Evolutionary conservation across 2,329 filamentous ascomycete genomes (phyloP).

Genomic region (Sordariomycetes sp.): DNA sequence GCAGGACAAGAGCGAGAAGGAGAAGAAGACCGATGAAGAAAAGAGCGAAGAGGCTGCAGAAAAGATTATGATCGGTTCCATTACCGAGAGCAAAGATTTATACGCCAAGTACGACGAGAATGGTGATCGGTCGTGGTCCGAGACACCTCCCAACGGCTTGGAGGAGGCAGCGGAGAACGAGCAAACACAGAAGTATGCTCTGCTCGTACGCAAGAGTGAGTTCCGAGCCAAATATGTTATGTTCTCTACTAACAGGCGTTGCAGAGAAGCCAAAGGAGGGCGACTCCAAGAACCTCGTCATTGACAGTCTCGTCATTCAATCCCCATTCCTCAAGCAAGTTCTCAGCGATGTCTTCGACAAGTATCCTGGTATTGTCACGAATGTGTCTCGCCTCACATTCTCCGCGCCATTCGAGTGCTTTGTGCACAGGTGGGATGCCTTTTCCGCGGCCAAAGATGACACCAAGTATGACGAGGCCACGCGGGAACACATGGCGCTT

Average conservation of each 20-base stretch:
- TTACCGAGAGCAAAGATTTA: conserved; percentile 30
- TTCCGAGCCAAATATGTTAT: not conserved
- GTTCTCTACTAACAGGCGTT: not conserved
- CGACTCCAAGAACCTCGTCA: conserved; percentile 50
- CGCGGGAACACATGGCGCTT: conserved; percentile 35
- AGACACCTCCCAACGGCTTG: conserved; percentile 43
- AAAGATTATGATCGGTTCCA: conserved; percentile 21
- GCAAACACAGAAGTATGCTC: conserved; percentile 51
- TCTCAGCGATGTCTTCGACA: conserved; percentile 42
- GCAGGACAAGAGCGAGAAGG: conserved; percentile 3
- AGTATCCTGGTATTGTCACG: conserved; percentile 51
- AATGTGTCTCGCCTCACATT: conserved; percentile 53
- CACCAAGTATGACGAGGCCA: conserved; percentile 26
- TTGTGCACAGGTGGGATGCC: conserved; percentile 56
- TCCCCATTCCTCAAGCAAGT: conserved; percentile 50
- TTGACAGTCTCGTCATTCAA: conserved; percentile 56
- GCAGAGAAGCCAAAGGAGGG: conserved; percentile 32
- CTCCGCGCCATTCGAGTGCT: conserved; percentile 48
- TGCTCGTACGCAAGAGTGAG: conserved; percentile 44
- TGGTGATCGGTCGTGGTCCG: conserved; percentile 44
- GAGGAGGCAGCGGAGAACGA: conserved; percentile 50
- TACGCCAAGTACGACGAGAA: conserved; percentile 35
- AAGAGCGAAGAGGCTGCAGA: conserved; percentile 7
- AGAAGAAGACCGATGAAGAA: conserved; percentile 6
- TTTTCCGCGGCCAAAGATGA: conserved; percentile 32